phyloP scores from a whole-genome alignment of 805 yeast genomes.

The Kuraishia ogatae region DNA sequence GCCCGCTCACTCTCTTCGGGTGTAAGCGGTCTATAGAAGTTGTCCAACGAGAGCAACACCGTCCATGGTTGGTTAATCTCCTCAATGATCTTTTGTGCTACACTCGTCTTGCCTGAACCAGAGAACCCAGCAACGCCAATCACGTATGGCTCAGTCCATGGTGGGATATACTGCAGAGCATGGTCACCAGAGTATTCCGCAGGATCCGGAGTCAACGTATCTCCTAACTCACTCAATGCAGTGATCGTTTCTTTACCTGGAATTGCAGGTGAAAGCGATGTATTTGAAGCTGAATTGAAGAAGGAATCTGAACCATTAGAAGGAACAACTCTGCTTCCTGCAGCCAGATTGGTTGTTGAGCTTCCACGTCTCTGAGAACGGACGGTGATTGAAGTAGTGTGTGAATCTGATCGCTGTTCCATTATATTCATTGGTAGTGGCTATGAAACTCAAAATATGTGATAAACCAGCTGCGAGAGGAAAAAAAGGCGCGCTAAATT shows the following conservation, averaged over 20 bases:
- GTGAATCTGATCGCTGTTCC: no score
- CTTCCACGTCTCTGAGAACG: no score
- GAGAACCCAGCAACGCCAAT: conserved; percentile 84
- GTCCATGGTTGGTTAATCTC: conserved; percentile 90
- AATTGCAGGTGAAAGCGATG: no score
- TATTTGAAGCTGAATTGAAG: no score
- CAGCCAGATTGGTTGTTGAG: no score
- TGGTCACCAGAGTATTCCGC: background rate
- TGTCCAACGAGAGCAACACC: conserved; percentile 79
- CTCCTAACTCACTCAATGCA: background rate
- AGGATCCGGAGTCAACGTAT: background rate
- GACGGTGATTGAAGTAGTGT: no score
- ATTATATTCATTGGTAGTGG: no score
- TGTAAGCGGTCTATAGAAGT: conserved; percentile 74
- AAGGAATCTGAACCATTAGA: no score
- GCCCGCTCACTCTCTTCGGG: conserved; percentile 57
- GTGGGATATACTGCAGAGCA: conserved; percentile 47
- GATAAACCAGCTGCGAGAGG: no score
- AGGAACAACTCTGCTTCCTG: no score
- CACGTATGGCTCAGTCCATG: conserved; percentile 83
- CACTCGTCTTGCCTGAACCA: conserved; percentile 92
- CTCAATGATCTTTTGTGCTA: conserved; percentile 74
- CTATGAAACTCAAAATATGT: no score
- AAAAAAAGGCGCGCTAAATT: no score
- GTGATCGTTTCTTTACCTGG: background rate